Base-by-base conservation (phyloP, 2,329 filamentous ascomycete species). In the Periconia macrospinosa region DNA sequence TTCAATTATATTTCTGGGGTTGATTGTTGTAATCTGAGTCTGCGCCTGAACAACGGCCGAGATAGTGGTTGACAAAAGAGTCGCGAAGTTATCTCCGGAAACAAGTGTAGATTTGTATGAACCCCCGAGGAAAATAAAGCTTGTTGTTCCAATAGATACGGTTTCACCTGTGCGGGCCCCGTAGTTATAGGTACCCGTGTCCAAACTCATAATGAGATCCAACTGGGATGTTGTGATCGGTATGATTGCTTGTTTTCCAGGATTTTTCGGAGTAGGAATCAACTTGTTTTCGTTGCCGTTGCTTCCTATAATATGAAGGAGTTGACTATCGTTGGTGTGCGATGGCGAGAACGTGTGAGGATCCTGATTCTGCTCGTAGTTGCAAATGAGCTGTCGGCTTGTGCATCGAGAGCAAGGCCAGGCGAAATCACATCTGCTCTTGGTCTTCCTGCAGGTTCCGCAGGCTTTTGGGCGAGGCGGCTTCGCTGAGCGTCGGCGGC, bases 331-430 rank as follows among this genome's bases (percentile, higher is more conserved):
- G 11, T 14, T 13, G 11, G 5, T 37, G 23, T 27, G 23, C n/a
- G 20, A 44, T 6, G n/a, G n/a, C 20, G 37, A 3, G 6, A 41
- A 41, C 20, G 19, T 19, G 13, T n/a, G 19, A 17, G 43, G 7
- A 30, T 6, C 19, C 7, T 19, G 18, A 7, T 11, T 45, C 20
- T 45, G 13, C 19, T 17, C 43, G 23, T 45, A 45, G 11, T n/a
- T 20, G 15, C 43, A 45, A 14, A 45, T 7, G 23, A 45, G 18
- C 7, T 45, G 43, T 30, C 43, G 19, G 13, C 20, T 30, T 14
- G 43, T 18, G n/a, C 43, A 45, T 13, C 43, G 43, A 45, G 23
- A 45, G 43, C 43, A 45, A 27, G 43, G 43, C 43, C 43, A 45
- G 13, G 11, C 17, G 17, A 45, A 45, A 17, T 45, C 20, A 27